These are phyloP conservation scores for Endotrypanum monterogeii DNA, from an alignment of 208 protist species.

Conservation along the genomic window DNA sequence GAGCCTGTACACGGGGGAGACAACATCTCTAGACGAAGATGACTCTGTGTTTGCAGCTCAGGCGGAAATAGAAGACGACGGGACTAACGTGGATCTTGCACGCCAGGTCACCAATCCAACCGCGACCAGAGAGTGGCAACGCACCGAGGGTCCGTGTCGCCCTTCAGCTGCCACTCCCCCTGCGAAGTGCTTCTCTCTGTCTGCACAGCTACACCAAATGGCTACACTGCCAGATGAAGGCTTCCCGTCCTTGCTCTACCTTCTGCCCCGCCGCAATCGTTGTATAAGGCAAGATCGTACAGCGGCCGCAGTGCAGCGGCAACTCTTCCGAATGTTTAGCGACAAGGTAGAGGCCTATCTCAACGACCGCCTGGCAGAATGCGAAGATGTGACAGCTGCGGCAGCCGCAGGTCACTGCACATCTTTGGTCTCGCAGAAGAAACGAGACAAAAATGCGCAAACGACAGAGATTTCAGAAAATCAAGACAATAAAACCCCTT, in stretches of 20 bases:
- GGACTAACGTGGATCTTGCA: background rate
- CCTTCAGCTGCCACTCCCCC: background rate
- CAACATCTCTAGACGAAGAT: background rate
- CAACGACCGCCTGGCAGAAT: conserved; percentile 8
- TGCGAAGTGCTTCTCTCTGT: conserved; percentile 22
- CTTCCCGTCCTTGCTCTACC: conserved; percentile 47
- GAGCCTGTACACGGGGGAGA: conserved; percentile 25
- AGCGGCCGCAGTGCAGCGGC: conserved; percentile 25
- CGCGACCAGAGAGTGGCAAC: conserved; percentile 13
- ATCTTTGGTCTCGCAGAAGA: background rate
- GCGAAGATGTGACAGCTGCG: conserved; percentile 7
- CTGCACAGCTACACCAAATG: conserved; percentile 35
- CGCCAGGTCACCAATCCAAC: conserved; percentile 6
- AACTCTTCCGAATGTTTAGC: conserved; percentile 33
- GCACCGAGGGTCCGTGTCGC: background rate
- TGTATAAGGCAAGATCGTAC: conserved; percentile 24
- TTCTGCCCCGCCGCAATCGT: conserved; percentile 39
- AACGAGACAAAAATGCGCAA: background rate
- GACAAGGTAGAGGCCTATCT: conserved; percentile 27
- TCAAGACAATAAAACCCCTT: background rate
- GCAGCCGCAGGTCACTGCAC: background rate
- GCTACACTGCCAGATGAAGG: conserved; percentile 48
- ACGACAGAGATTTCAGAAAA: background rate
- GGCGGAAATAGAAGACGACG: background rate
- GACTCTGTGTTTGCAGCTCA: background rate